These are phyloP conservation scores for Isabelozyma pseudorhagii DNA, from an alignment of 805 yeast species.

Conservation along the genomic window DNA sequence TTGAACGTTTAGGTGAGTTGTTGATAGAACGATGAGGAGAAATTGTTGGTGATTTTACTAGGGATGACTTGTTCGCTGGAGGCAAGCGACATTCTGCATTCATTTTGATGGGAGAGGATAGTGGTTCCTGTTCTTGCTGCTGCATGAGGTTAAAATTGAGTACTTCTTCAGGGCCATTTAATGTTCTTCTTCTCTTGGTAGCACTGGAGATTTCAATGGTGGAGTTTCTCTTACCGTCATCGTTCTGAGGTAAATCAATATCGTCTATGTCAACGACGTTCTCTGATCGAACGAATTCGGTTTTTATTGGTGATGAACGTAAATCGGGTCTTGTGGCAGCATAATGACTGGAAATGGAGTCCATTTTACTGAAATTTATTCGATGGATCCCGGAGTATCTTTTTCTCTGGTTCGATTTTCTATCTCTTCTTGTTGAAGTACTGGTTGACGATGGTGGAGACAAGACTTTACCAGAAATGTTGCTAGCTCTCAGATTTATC, in stretches of 20 bases:
- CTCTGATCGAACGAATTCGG: slow-evolving; percentile 5
- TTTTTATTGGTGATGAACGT: slow-evolving; percentile 29
- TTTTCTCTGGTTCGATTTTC: slow-evolving; percentile 13
- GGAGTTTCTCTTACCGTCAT: slow-evolving; percentile 6
- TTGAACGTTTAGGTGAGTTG: neutral
- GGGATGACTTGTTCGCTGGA: neutral
- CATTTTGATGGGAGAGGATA: slow-evolving; percentile 3
- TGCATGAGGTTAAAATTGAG: slow-evolving; percentile 3
- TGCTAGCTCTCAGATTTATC: slow-evolving; percentile 38
- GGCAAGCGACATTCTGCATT: neutral
- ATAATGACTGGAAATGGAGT: slow-evolving; percentile 47
- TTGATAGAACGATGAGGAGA: neutral
- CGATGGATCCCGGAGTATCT: slow-evolving; percentile 32
- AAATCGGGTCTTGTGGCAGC: slow-evolving; percentile 32
- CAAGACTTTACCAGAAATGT: slow-evolving; percentile 24
- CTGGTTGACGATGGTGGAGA: slow-evolving; percentile 11
- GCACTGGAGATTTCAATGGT: slow-evolving; percentile 10
- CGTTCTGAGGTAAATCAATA: slow-evolving; percentile 1
- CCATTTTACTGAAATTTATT: slow-evolving; percentile 42
- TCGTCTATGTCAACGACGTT: slow-evolving; percentile 2
- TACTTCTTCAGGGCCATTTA: slow-evolving; percentile 40
- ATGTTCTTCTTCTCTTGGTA: slow-evolving; percentile 35
- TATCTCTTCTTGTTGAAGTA: slow-evolving; percentile 1
- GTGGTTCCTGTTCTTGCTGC: neutral
- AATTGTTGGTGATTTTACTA: neutral